A percentile compares a stretch with the other conserved stretches of the same genome.
Conservation (phyloP, 257 asterid species). For the Solanum microdontum region DNA sequence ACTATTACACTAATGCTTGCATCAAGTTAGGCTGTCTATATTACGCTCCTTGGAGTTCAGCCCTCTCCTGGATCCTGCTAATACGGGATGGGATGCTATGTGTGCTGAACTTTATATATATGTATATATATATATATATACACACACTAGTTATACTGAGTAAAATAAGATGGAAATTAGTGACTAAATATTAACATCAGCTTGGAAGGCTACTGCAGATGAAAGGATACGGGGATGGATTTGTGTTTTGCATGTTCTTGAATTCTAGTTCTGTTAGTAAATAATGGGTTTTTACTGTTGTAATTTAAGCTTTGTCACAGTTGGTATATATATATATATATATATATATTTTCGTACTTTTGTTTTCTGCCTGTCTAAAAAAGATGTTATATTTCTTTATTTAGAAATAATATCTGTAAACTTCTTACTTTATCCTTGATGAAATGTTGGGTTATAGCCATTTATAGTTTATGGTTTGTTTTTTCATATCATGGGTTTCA, state of each 20-base stretch:
- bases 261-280: neutral
- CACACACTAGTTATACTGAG: neutral
- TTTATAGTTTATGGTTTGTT: neutral
- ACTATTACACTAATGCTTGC: neutral
- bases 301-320: neutral
- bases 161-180: neutral
- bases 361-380: fast-evolving
- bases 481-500: neutral
- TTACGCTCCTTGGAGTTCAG: neutral
- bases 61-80: neutral
- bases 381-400: neutral
- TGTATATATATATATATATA: neutral
- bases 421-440: neutral
- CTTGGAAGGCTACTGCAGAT: neutral
- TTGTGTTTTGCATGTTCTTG: neutral
- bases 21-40: neutral
- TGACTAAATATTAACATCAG: neutral
- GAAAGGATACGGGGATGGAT: neutral
- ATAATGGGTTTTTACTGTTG: neutral
- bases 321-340: neutral
- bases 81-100: neutral
- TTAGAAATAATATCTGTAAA: neutral
- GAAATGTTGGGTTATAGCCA: neutral
- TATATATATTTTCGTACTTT: neutral
- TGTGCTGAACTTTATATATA: neutral